A percentile compares a stretch with the other conserved stretches of the same genome.
These are phyloP conservation scores for Solanum tarapatanum DNA, from an alignment of 257 asterid genomes.

Conservation along the genomic window DNA sequence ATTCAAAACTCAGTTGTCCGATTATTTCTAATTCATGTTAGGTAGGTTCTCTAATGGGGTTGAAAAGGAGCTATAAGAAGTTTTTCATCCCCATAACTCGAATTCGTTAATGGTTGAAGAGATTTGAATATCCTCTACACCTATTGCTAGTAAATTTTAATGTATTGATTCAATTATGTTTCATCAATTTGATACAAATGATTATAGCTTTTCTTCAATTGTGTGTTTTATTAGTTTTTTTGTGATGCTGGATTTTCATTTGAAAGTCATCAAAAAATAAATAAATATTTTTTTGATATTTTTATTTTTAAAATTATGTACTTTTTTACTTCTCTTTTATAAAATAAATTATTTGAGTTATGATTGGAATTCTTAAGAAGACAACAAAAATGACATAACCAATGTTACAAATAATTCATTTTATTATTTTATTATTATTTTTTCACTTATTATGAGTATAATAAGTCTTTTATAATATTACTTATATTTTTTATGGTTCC, in stretches of 20 bases:
- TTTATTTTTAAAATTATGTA: too few species aligned
- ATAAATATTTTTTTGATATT: neutral
- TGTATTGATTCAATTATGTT: neutral
- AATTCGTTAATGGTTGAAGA: neutral
- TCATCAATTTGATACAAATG: neutral
- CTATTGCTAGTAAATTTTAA: neutral
- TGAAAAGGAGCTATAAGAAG: neutral
- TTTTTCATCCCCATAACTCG: neutral
- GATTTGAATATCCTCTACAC: neutral
- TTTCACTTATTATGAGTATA: neutral
- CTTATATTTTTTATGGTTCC: neutral
- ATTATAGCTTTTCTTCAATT: neutral
- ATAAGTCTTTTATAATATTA: neutral
- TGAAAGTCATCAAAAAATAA: neutral
- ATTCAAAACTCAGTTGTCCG: neutral
- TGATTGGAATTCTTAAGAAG: too few species aligned
- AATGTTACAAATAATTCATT: too few species aligned
- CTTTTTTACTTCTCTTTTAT: too few species aligned
- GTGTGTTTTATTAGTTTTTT: neutral
- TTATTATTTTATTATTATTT: too few species aligned
- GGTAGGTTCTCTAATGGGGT: neutral
- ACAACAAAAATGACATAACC: too few species aligned
- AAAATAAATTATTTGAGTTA: too few species aligned
- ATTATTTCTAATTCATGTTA: neutral
- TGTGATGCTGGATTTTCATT: neutral